phyloP scores from a whole-genome alignment of 192 early-diverging fungal species.

The Phlyctochytrium planicorne region DNA sequence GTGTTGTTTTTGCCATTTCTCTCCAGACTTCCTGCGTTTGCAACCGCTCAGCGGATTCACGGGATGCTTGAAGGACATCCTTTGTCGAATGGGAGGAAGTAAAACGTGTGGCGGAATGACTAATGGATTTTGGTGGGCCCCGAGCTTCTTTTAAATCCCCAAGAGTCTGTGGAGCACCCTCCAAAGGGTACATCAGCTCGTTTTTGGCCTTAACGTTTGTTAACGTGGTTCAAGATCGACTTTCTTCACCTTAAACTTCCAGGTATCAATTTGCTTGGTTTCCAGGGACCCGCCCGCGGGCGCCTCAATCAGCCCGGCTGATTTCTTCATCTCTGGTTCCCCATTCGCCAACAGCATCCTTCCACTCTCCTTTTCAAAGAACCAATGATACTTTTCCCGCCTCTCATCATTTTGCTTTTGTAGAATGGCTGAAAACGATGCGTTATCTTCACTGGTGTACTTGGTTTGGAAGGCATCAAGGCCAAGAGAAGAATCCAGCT shows the following conservation, averaged over 20 bases:
- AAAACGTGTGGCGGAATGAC: slow-evolving; percentile 62
- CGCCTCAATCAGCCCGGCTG: background rate
- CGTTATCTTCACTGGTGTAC: slow-evolving; percentile 83
- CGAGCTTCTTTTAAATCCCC: slow-evolving; percentile 44
- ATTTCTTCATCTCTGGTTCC: slow-evolving; percentile 3
- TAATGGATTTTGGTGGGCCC: slow-evolving; percentile 60
- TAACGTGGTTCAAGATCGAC: background rate
- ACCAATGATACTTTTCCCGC: slow-evolving; percentile 62
- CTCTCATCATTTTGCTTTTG: slow-evolving; percentile 59
- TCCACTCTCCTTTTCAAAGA: slow-evolving; percentile 63
- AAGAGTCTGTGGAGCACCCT: slow-evolving; percentile 46
- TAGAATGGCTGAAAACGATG: slow-evolving; percentile 68
- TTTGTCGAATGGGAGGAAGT: slow-evolving; percentile 34
- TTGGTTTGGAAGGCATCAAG: slow-evolving; percentile 71
- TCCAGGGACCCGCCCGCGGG: background rate
- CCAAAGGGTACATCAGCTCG: slow-evolving; percentile 71
- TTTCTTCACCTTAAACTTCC: slow-evolving; percentile 34
- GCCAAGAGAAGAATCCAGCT: slow-evolving; percentile 50
- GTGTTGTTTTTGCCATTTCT: slow-evolving; percentile 52
- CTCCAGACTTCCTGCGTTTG: slow-evolving; percentile 45
- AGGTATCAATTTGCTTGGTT: slow-evolving; percentile 21
- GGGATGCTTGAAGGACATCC: slow-evolving; percentile 14
- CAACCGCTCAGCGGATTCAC: slow-evolving; percentile 26
- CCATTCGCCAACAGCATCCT: slow-evolving; percentile 24
- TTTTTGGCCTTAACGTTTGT: slow-evolving; percentile 50